Base-by-base conservation (phyloP, 495 filamentous ascomycete species). In the Sabuloglossum arenarium region DNA sequence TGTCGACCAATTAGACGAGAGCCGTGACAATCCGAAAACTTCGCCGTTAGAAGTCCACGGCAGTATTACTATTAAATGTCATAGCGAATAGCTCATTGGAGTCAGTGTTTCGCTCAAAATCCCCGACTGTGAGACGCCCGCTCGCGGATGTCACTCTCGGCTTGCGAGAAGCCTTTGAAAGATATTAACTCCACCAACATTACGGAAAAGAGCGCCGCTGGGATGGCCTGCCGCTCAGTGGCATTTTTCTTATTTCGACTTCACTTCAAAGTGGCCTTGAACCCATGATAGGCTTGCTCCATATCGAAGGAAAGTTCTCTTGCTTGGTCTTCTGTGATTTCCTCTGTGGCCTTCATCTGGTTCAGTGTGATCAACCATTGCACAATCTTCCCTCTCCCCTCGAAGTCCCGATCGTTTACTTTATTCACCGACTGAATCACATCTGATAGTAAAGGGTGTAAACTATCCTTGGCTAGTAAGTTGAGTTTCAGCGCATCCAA, bases 351-450 rank as follows among this genome's bases (percentile, higher is more conserved):
- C 60, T 86, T 82, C 91, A 97, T 96, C 67, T 94, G 88, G 66
- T 99, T 97, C 60, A 99, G 71, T 27, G 84, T 79, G 62, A 99
- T 99, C 61, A 99, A 73, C 93, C 93, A 99, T 64, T 93, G 87
- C 43, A 99, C 86, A 62, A 99, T 97, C 73, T 96, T 96, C 43
- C 85, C 87, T 62, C 90, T 80, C 60, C 83, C 86, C 59, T 95
- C 87, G 67, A 97, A 99, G 55, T 96, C 91, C 42, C 77, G 73
- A 61, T 88, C 86, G 14, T 90, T 94, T 58, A 97, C 93, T 65
- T 89, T 90, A 67, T 97, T 97, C 28, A 94, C 93, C 1, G 85
- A 84, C 58, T 95, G 89, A 42, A 99, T 99, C 11, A 95, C 84
- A 58, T 96, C 89, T 0, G 86, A 88, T 0, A 97, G 75, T 0